Conservation (phyloP, 108 stramenopile species). For the Cyclostephanos tholiformis region DNA sequence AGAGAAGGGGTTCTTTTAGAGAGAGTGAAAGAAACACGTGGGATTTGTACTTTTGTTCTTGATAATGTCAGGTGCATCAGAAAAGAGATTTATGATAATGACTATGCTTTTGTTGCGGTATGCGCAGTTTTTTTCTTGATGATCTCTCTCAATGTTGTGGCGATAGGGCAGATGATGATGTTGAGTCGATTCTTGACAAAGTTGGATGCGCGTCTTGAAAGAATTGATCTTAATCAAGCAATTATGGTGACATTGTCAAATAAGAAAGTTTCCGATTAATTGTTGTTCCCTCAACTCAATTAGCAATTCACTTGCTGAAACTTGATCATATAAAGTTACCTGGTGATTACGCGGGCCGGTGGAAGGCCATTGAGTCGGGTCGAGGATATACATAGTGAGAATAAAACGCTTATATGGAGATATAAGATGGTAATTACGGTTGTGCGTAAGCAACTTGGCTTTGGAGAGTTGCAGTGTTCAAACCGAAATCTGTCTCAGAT, state of each 20-base stretch:
- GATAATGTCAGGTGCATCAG: constrained; percentile 6
- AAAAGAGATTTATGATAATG: constrained; percentile 1
- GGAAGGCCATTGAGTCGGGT: no score
- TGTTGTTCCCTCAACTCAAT: no score
- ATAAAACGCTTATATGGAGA: no score
- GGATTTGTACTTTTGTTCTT: constrained; percentile 4
- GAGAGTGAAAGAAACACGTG: neutral
- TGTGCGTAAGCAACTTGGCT: no score
- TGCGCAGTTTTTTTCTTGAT: constrained; percentile 13
- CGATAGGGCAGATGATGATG: constrained; percentile 15
- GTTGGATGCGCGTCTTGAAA: constrained; percentile 17
- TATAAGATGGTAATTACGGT: no score
- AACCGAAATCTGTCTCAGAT: neutral
- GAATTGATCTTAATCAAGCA: constrained; percentile 9
- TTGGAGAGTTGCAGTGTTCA: neutral
- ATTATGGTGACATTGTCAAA: neutral
- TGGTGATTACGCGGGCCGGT: no score
- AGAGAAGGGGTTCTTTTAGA: neutral
- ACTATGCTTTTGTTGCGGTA: neutral
- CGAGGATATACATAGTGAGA: no score
- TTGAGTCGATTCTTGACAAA: constrained; percentile 21
- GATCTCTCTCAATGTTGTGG: constrained; percentile 20
- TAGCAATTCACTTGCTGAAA: no score
- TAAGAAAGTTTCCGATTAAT: neutral
- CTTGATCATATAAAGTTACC: no score